Evolutionary conservation across 2,329 filamentous ascomycete species (phyloP).

Genomic region (Sclerotinia trifoliorum): DNA sequence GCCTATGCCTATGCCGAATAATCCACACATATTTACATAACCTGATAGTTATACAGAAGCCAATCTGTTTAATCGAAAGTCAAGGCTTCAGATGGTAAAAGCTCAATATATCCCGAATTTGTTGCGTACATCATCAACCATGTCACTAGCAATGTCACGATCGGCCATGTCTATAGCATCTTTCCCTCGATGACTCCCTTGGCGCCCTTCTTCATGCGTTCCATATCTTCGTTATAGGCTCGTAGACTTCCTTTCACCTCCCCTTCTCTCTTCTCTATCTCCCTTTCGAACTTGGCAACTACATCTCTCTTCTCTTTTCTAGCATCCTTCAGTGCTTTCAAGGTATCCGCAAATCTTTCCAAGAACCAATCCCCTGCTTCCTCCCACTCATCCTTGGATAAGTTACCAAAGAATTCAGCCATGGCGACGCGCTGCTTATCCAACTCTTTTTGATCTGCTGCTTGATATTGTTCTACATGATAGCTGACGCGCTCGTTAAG

Average conservation of each 20-base stretch:
- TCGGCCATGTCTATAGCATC: background rate
- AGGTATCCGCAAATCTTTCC: slow-evolving; percentile 31
- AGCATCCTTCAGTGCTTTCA: slow-evolving; percentile 32
- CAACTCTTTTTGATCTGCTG: background rate
- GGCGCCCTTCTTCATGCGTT: slow-evolving; percentile 35
- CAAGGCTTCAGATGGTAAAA: background rate
- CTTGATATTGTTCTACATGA: background rate
- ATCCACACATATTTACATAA: background rate
- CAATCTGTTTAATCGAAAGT: background rate
- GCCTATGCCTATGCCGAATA: background rate
- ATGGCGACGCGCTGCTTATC: background rate
- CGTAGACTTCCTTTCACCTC: slow-evolving; percentile 32
- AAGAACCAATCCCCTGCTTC: slow-evolving; percentile 39
- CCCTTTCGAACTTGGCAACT: slow-evolving; percentile 32
- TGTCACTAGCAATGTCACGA: background rate
- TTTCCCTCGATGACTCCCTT: slow-evolving; percentile 25
- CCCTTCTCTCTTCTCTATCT: slow-evolving; percentile 35
- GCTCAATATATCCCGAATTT: background rate
- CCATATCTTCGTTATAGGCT: slow-evolving; percentile 30
- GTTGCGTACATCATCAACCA: background rate
- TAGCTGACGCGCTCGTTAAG: slow-evolving; percentile 9
- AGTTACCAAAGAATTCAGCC: slow-evolving; percentile 29
- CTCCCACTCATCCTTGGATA: slow-evolving; percentile 38
- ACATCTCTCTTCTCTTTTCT: slow-evolving; percentile 33
- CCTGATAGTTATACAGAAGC: background rate